These are phyloP conservation scores for Desmodesmus armatus DNA, from an alignment of 139 green algal genomes.

Conservation along the genomic window DNA sequence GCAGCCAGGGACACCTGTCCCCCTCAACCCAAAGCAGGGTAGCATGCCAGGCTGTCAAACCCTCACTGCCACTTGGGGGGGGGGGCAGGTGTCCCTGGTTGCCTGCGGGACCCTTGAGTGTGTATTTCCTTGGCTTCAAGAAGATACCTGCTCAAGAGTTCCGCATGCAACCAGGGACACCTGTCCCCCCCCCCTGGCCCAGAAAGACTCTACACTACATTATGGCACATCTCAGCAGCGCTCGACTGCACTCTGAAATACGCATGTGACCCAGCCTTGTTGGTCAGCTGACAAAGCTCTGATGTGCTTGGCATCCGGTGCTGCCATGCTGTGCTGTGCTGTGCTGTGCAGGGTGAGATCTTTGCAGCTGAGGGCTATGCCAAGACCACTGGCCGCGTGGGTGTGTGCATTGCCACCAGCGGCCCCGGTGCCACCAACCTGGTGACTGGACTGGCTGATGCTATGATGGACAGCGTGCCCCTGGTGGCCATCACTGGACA, in stretches of 20 bases:
- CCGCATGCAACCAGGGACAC: too few relatives aligned
- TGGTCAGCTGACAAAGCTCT: neutral
- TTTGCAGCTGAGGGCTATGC: conserved; percentile 99
- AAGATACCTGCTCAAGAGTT: too few relatives aligned
- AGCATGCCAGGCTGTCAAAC: too few relatives aligned
- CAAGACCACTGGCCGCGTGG: conserved; percentile 95
- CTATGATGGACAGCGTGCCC: conserved; percentile 97
- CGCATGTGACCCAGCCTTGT: neutral
- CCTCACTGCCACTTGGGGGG: too few relatives aligned
- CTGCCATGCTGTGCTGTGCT: neutral
- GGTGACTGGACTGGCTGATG: conserved; percentile 98
- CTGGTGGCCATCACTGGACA: conserved; percentile 99
- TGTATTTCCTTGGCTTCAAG: too few relatives aligned
- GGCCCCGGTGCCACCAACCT: conserved; percentile 99
- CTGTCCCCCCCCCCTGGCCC: too few relatives aligned
- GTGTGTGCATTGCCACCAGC: conserved; percentile 99
- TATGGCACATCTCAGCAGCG: too few relatives aligned
- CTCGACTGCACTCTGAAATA: neutral
- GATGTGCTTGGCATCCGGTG: neutral
- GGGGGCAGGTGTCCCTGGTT: too few relatives aligned
- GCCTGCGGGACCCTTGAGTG: too few relatives aligned
- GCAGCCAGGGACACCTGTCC: too few relatives aligned
- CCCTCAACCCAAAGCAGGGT: too few relatives aligned
- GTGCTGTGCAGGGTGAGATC: conserved; percentile 92
- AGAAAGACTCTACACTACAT: too few relatives aligned